These are phyloP conservation scores for Metschnikowia anglica DNA, from an alignment of 805 yeast genomes.

Conservation along the genomic window DNA sequence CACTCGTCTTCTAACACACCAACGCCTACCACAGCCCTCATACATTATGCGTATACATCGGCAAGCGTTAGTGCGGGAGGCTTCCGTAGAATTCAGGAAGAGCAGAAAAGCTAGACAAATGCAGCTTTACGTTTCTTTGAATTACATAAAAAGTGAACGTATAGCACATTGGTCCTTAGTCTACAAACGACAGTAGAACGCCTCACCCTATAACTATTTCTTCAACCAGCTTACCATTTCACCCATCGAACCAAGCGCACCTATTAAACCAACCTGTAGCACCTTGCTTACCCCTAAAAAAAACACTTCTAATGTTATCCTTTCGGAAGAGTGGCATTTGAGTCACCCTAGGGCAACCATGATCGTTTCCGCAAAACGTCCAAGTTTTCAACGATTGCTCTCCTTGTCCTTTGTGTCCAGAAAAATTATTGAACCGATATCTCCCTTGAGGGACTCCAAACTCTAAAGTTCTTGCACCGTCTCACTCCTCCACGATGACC, in stretches of 20 bases:
- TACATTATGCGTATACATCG: no score
- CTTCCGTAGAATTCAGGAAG: no score
- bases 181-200: neutral
- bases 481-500: neutral
- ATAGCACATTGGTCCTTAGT: no score
- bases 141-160: no score
- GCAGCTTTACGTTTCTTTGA: no score
- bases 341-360: neutral
- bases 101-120: no score
- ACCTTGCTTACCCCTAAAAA: constrained; percentile 6
- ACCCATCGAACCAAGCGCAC: constrained; percentile 5
- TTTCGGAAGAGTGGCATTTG: no score
- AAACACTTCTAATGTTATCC: neutral
- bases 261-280: constrained; percentile 8
- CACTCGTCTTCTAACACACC: no score
- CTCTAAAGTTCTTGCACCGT: neutral
- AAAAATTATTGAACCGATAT: neutral
- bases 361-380: neutral
- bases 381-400: no score
- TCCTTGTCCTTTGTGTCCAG: no score
- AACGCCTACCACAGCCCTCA: no score
- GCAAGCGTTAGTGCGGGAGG: no score
- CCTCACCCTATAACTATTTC: neutral
- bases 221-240: neutral
- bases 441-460: neutral